These are phyloP conservation scores for Lyophyllum decastes DNA, from an alignment of 768 basidiomycete species.

Conservation along the genomic window DNA sequence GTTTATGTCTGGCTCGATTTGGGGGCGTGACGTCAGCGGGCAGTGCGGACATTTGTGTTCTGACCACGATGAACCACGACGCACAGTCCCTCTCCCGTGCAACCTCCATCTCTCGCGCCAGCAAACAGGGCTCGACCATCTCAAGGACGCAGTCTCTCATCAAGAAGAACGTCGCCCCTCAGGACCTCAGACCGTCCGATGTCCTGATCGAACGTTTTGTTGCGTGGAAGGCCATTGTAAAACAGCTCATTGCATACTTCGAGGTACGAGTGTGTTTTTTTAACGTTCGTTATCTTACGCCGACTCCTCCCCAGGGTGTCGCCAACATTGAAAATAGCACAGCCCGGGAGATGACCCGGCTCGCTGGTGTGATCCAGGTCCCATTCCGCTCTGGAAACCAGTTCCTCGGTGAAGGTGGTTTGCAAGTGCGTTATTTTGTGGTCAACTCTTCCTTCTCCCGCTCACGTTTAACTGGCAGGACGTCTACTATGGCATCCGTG, in stretches of 20 bases:
- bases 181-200: slow-evolving; percentile 91
- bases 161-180: slow-evolving; percentile 90
- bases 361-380: slow-evolving; percentile 95
- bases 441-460: slow-evolving; percentile 2
- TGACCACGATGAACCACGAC: slow-evolving; percentile 32
- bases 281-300: background rate
- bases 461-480: slow-evolving; percentile 49
- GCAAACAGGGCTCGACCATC: slow-evolving; percentile 66
- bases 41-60: background rate
- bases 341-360: slow-evolving; percentile 88
- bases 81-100: slow-evolving; percentile 62
- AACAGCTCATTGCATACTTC: slow-evolving; percentile 93
- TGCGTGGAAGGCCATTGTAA: slow-evolving; percentile 96
- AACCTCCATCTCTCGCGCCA: slow-evolving; percentile 68
- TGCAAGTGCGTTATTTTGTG: slow-evolving; percentile 58
- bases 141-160: slow-evolving; percentile 86
- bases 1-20: background rate
- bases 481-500: slow-evolving; percentile 88
- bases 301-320: slow-evolving; percentile 36
- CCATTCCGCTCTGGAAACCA: slow-evolving; percentile 96
- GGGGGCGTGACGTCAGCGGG: slow-evolving; percentile 5
- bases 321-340: slow-evolving; percentile 94
- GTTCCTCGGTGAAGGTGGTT: slow-evolving; percentile 96
- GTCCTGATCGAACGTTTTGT: slow-evolving; percentile 94
- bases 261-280: slow-evolving; percentile 42